Conservation (phyloP, 2,329 filamentous ascomycete species). For the Leptographium lundbergii region DNA sequence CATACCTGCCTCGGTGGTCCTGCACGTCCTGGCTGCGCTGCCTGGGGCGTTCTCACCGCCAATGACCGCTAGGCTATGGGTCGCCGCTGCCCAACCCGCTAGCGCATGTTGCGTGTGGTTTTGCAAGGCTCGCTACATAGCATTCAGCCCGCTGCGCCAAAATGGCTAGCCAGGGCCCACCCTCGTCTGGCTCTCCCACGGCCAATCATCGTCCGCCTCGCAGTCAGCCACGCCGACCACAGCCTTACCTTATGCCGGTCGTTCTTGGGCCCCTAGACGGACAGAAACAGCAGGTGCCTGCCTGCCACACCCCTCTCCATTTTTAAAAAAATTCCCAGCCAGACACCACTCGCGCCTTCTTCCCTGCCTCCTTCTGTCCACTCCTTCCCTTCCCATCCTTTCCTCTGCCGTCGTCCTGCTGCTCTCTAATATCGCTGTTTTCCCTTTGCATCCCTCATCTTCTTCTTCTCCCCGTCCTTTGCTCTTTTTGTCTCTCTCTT, state of each 20-base stretch:
- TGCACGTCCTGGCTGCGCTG: neutral
- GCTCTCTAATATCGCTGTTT: neutral
- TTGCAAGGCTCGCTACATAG: neutral
- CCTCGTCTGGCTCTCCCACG: no score
- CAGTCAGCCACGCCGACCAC: neutral
- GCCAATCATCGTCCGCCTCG: neutral
- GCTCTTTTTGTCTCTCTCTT: neutral
- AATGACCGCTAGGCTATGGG: neutral
- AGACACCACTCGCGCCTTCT: neutral
- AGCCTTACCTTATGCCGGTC: neutral
- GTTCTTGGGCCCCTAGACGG: neutral
- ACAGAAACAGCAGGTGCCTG: neutral
- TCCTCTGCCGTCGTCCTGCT: neutral
- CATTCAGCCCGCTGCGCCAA: neutral
- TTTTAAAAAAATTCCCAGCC: neutral
- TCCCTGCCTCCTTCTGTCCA: neutral
- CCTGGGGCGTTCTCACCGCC: neutral
- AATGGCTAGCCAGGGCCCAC: neutral
- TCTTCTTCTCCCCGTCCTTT: neutral
- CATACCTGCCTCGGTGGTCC: neutral
- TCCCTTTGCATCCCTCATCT: neutral
- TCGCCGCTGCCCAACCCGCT: slow-evolving; percentile 1
- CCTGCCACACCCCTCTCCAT: neutral
- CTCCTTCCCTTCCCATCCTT: neutral
- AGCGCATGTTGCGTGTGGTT: neutral